Percentiles rank a stretch among this genome's conserved stretches.
These are phyloP conservation scores for Hymenoscyphus albidus DNA, from an alignment of 2,329 filamentous ascomycete species.

Conservation along the genomic window DNA sequence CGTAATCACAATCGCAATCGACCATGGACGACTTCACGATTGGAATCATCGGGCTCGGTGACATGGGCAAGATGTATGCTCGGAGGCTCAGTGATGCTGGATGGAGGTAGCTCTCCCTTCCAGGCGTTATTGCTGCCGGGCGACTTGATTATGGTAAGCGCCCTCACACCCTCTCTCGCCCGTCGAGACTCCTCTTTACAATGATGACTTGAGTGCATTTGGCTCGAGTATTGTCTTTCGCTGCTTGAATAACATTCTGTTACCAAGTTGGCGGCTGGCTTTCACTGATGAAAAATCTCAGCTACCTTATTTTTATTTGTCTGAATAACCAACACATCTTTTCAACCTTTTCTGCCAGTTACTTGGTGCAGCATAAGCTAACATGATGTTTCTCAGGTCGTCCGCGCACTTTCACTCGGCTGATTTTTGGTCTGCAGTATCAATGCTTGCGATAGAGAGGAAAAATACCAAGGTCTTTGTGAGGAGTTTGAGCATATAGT, in stretches of 20 bases:
- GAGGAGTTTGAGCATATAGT: slow-evolving; percentile 84
- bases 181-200: slow-evolving; percentile 27
- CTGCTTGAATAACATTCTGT: slow-evolving; percentile 72
- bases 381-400: slow-evolving; percentile 16
- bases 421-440: slow-evolving; percentile 56
- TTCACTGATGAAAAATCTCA: slow-evolving; percentile 99
- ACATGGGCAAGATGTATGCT: slow-evolving; percentile 99
- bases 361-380: slow-evolving; percentile 27
- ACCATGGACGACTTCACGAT: slow-evolving; percentile 58
- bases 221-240: slow-evolving; percentile 90
- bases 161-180: slow-evolving; percentile 28
- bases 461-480: slow-evolving; percentile 77
- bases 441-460: slow-evolving; percentile 88
- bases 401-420: slow-evolving; percentile 25
- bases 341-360: slow-evolving; percentile 7
- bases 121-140: slow-evolving; percentile 35
- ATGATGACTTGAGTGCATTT: slow-evolving; percentile 99
- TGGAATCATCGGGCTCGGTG: slow-evolving; percentile 97
- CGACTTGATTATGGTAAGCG: slow-evolving; percentile 29
- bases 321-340: slow-evolving; percentile 56
- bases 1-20: neutral
- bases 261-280: slow-evolving; percentile 54
- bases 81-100: slow-evolving; percentile 82
- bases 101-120: slow-evolving; percentile 72
- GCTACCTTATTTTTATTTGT: slow-evolving; percentile 92